phyloP scores from a whole-genome alignment of 331 rosid species.

The Erythrophleum ivorense region DNA sequence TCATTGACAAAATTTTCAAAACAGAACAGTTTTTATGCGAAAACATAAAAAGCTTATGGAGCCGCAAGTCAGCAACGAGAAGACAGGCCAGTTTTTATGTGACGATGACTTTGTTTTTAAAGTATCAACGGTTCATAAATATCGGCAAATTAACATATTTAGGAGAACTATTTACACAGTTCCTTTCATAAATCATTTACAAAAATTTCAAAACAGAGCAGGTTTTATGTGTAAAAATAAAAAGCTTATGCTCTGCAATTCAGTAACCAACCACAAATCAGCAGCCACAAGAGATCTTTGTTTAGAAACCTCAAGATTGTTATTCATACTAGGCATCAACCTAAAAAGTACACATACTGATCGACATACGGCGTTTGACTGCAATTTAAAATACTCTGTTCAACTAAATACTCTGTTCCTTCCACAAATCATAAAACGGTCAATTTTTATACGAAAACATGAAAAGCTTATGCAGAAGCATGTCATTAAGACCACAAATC shows the following conservation, averaged over 20 bases:
- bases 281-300: not conserved
- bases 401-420: not conserved
- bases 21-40: not conserved
- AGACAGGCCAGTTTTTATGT: not conserved
- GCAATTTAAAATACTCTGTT: no score
- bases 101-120: not conserved
- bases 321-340: not conserved
- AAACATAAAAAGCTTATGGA: conserved; percentile 16
- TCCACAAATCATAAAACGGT: not conserved
- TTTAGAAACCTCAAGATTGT: not conserved
- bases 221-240: not conserved
- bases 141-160: not conserved
- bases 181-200: not conserved
- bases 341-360: not conserved
- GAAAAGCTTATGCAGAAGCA: not conserved
- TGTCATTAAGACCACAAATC: not conserved
- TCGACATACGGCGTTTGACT: no score
- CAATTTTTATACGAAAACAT: not conserved
- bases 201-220: not conserved
- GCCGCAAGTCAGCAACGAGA: not conserved
- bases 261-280: not conserved
- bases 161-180: not conserved
- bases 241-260: not conserved
- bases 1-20: not conserved
- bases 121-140: not conserved